Conservation (phyloP, 2,329 filamentous ascomycete species). For the Lasiodiplodia theobromae region DNA sequence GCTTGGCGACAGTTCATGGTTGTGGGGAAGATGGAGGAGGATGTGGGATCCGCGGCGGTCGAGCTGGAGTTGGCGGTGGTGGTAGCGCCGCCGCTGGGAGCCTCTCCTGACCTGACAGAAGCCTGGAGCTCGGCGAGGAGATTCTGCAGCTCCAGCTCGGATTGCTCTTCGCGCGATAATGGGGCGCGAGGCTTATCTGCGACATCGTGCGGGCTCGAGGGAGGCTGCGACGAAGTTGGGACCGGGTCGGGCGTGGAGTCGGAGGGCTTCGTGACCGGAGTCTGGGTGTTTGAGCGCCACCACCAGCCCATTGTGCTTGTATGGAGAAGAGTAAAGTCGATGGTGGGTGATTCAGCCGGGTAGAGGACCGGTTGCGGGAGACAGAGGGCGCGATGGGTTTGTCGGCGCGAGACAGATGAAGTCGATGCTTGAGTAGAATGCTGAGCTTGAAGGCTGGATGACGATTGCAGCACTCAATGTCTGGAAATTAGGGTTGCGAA, state of each 20-base stretch:
- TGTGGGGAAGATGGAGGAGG: conserved; percentile 68
- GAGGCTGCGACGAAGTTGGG: conserved; percentile 34
- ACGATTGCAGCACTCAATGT: conserved; percentile 5
- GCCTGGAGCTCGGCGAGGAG: conserved; percentile 59
- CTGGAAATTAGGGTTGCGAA: not conserved
- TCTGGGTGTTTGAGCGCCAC: conserved; percentile 47
- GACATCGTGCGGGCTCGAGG: conserved; percentile 33
- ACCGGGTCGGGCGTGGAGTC: conserved; percentile 32
- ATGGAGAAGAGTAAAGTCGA: not conserved
- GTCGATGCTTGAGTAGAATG: not conserved
- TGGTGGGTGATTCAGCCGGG: not conserved
- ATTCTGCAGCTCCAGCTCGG: conserved; percentile 62
- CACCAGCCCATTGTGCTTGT: conserved; percentile 53
- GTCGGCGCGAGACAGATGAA: conserved; percentile 1
- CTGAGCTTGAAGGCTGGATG: not conserved
- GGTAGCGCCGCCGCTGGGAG: conserved; percentile 29
- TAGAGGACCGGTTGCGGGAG: conserved; percentile 1
- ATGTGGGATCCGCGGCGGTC: conserved; percentile 33
- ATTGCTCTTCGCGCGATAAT: conserved; percentile 55
- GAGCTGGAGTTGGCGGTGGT: conserved; percentile 24
- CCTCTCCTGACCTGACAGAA: conserved; percentile 32
- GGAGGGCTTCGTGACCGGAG: conserved; percentile 31
- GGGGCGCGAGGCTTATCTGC: conserved; percentile 21
- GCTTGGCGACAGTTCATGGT: conserved; percentile 87
- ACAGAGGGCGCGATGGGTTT: not conserved